Evolutionary conservation across 768 basidiomycete species (phyloP), one percentile per base, ranked within the genome.

Genomic region (Sporobolomyces phaffii): DNA sequence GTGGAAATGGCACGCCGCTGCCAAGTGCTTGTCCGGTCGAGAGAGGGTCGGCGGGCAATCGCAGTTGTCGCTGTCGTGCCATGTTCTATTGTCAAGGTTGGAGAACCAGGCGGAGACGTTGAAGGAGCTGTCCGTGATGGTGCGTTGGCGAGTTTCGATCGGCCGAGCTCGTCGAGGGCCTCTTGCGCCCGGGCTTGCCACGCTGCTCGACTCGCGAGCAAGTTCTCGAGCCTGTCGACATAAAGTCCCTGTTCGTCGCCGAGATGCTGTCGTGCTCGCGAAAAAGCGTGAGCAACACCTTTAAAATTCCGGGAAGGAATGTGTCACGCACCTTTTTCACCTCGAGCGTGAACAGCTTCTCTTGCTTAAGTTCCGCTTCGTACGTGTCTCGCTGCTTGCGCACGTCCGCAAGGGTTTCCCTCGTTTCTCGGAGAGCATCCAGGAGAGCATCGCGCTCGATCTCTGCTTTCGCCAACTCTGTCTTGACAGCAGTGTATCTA

Each of bases 341-440:
- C 47, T 64, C 57, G 24, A 38, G 5, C 8, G 29, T 4, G 6
- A 58, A 31, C 20, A 15, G 29, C 11, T 36, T 34, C 34, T 64
- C 62, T 50, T 41, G 29, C 54, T 45, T 62, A 9, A 62, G 15
- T 9, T 62, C 64, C 5, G 24, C 36, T 11, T 65, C 50, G 24
- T 50, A 20, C 15, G 5, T 7, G 28, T 70, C 69, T 1, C 69
- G 54, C 41, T 70, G 64, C 0, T 41, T 26, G 0, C 69, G 60
- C 0, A 70, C 47, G 51, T 66, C 64, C 22, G 45, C 24, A 9
- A 70, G 58, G 2, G 64, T 66, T 10, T 51, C 22, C 5, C 69
- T 34, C 2, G 69, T 62, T 51, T 70, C 69, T 10, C 49, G 45
- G 9, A 70, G 61, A 2, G 65, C 65, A 18, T 67, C 65, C 24